These are phyloP conservation scores for Saccharum hybrid DNA, from an alignment of 202 grass and related monocot genomes.

Conservation along the genomic window DNA sequence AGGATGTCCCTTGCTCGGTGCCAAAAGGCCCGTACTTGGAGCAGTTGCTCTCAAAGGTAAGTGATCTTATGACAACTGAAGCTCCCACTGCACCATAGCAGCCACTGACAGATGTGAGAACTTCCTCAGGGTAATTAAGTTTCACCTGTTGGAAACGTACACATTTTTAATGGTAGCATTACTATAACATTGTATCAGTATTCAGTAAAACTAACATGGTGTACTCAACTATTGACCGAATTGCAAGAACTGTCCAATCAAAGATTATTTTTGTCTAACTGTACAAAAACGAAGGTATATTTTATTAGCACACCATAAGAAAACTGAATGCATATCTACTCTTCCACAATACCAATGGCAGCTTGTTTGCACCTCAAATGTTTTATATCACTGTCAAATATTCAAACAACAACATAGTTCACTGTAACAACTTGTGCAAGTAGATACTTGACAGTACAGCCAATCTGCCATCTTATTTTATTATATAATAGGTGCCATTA, in stretches of 20 bases:
- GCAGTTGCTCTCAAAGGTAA: slow-evolving; percentile 56
- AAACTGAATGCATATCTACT: background rate
- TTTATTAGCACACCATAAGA: background rate
- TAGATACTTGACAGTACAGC: background rate
- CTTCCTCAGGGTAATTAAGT: slow-evolving; percentile 61
- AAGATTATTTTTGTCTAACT: background rate
- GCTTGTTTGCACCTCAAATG: background rate
- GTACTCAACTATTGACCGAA: no score
- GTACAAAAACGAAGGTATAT: background rate
- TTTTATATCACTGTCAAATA: background rate
- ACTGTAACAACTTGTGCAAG: background rate
- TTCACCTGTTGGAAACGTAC: slow-evolving; percentile 53
- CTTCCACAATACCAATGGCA: background rate
- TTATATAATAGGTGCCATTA: background rate
- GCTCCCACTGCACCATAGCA: slow-evolving; percentile 50
- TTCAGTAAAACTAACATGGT: background rate
- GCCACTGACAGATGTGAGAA: slow-evolving; percentile 62
- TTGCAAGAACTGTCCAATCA: background rate
- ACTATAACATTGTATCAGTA: background rate
- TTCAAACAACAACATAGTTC: background rate
- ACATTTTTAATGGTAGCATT: background rate
- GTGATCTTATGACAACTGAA: slow-evolving; percentile 54
- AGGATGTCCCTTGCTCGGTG: slow-evolving; percentile 57
- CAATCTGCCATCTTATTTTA: background rate
- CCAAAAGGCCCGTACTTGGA: slow-evolving; percentile 72